Conservation (phyloP, 345 rosid species). For the Barbarea vulgaris region DNA sequence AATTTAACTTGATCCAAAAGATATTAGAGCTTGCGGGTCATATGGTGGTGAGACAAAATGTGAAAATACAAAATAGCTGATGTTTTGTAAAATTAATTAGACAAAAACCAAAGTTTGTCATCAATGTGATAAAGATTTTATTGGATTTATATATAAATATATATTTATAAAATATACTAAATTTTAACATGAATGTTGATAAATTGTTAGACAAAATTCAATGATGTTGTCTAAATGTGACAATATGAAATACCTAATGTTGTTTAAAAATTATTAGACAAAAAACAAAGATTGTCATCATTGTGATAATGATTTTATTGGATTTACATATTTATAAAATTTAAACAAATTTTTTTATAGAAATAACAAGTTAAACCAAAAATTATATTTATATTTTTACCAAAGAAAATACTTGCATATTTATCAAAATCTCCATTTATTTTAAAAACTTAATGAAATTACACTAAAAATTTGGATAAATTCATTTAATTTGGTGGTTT, state of each 20-base stretch:
- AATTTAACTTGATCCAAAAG: no score
- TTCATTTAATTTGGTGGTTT: not conserved
- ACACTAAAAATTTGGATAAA: not conserved
- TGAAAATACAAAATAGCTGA: not conserved
- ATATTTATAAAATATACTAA: not conserved
- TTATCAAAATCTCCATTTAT: not conserved
- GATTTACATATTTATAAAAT: not conserved
- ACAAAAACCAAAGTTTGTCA: not conserved
- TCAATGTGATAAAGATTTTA: not conserved
- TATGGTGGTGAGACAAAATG: no score
- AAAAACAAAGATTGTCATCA: not conserved
- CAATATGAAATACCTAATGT: not conserved
- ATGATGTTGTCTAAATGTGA: not conserved
- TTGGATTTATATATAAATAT: not conserved
- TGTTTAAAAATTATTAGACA: not conserved
- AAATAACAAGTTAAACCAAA: not conserved
- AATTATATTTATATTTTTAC: conserved; percentile 4
- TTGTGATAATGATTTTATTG: not conserved
- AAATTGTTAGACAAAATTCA: not conserved
- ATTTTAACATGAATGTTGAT: not conserved
- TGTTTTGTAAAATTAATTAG: not conserved
- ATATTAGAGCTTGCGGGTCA: no score
- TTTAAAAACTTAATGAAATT: not conserved
- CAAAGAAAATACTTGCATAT: not conserved
- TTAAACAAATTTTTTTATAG: not conserved